Evolutionary conservation across 352 stramenopile species (phyloP).

Genomic region (Globisporangium ultimum): DNA sequence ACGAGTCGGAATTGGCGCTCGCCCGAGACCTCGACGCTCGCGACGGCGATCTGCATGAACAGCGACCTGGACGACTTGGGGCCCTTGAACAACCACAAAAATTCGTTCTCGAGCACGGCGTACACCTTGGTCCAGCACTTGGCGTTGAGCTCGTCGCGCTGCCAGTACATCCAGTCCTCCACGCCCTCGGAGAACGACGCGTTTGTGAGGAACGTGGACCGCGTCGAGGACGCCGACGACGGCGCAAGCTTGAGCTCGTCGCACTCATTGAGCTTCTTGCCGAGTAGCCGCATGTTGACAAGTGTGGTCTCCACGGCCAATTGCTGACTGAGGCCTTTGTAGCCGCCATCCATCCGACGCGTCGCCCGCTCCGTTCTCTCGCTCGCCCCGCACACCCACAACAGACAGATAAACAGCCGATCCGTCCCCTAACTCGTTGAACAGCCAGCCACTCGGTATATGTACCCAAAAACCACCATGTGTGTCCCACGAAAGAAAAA

Average conservation of each 20-base stretch:
- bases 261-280: slow-evolving; percentile 20
- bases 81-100: slow-evolving; percentile 77
- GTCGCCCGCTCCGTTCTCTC: not conserved
- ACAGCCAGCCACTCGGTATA: not conserved
- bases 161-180: slow-evolving; percentile 85
- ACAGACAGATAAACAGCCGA: not conserved
- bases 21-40: slow-evolving; percentile 60
- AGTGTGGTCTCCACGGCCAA: slow-evolving; percentile 3
- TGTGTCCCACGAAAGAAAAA: not conserved
- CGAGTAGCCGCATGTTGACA: slow-evolving; percentile 2
- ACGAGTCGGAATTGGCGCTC: slow-evolving; percentile 62
- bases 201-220: slow-evolving; percentile 42
- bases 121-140: slow-evolving; percentile 84
- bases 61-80: slow-evolving; percentile 51
- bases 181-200: slow-evolving; percentile 36
- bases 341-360: not conserved
- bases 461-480: not conserved
- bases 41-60: slow-evolving; percentile 75
- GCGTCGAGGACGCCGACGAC: slow-evolving; percentile 23
- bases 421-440: not conserved
- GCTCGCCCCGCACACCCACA: not conserved
- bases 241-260: slow-evolving; percentile 28
- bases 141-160: slow-evolving; percentile 60
- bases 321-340: slow-evolving; percentile 1
- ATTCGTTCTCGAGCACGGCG: slow-evolving; percentile 74